Base-by-base conservation (phyloP, 495 filamentous ascomycete genomes). In the Penicillium macrosclerotiorum region DNA sequence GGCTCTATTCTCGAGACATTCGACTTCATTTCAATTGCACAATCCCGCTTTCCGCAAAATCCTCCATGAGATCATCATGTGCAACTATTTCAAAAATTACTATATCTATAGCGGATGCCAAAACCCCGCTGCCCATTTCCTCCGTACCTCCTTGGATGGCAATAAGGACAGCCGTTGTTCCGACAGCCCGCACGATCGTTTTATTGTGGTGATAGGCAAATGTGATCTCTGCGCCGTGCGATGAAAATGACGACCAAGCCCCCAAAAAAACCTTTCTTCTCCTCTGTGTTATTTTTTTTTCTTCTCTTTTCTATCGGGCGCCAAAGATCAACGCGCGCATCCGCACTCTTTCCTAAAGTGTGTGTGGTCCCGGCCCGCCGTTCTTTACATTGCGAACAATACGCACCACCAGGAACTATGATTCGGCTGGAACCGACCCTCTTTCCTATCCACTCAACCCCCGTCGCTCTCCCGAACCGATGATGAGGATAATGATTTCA, bases 31-130 rank as follows among this genome's bases (percentile, higher is more conserved):
- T 24, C 31, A 12, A 29, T 29, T 17, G n/a, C 23, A 16, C 9
- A 14, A 24, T 39, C 6, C 17, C 9, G 16, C 39, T 41, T 37
- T 26, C 16, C 37, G 16, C 6, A 19, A 31, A 25, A n/a, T n/a
- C 24, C 54, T 35, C 23, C 35, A 54, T 51, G 52, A 49, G 44
- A 40, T 55, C 67, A 76, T 60, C 47, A 90, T 90, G 86, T 90
- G 86, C 75, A 79, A 87, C 68, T 84, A 82, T 61, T 84, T 79
- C 64, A 85, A 83, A 54, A 87, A 85, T 64, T 88, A 81, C 60
- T 87, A 87, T 65, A 82, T 90, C 70, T 87, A 86, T 69, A 83
- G 81, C 42, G 73, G 74, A 16, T 90, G 86, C 55, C 65, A 73
- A 29, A 79, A 87, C 47, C 84, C 83, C 8, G 73, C 74, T 39